Percentiles rank a stretch among this genome's conserved stretches.
phyloP scores from a whole-genome alignment of 768 basidiomycete genomes.

The Tephrocybe sp. region DNA sequence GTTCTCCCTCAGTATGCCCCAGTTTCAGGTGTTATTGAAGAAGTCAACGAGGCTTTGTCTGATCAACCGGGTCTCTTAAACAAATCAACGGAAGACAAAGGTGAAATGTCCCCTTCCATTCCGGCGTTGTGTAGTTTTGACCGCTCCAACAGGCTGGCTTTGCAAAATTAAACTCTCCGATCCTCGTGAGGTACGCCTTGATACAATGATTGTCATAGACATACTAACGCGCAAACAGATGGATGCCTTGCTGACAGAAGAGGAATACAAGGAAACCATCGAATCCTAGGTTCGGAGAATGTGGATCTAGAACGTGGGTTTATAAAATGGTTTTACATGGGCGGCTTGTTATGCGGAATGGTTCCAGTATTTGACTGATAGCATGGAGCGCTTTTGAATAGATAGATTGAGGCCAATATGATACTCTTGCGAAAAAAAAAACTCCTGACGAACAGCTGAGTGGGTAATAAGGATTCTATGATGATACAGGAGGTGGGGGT shows the following conservation, averaged over 20 bases:
- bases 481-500: conserved; percentile 24
- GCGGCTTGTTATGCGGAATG: too few relatives aligned
- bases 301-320: too few relatives aligned
- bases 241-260: conserved; percentile 66
- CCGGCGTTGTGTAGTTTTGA: background rate
- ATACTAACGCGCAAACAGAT: conserved; percentile 38
- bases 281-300: conserved; percentile 22
- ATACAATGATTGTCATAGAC: background rate
- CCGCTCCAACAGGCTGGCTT: conserved; percentile 75
- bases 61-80: conserved; percentile 79
- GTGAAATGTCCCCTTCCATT: conserved; percentile 33
- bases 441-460: background rate
- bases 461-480: conserved; percentile 14
- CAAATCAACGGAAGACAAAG: conserved; percentile 81
- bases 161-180: conserved; percentile 86
- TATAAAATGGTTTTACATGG: too few relatives aligned
- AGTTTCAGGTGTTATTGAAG: conserved; percentile 77
- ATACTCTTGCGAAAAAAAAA: background rate
- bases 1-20: conserved; percentile 72
- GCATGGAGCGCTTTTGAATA: background rate
- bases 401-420: conserved; percentile 7
- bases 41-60: conserved; percentile 72
- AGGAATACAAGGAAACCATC: conserved; percentile 60
- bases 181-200: conserved; percentile 62
- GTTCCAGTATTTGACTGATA: background rate